Evolutionary conservation across 305 asterid species (phyloP), one percentile per base, ranked within the genome.

Genomic region (Plantago coronopus): DNA sequence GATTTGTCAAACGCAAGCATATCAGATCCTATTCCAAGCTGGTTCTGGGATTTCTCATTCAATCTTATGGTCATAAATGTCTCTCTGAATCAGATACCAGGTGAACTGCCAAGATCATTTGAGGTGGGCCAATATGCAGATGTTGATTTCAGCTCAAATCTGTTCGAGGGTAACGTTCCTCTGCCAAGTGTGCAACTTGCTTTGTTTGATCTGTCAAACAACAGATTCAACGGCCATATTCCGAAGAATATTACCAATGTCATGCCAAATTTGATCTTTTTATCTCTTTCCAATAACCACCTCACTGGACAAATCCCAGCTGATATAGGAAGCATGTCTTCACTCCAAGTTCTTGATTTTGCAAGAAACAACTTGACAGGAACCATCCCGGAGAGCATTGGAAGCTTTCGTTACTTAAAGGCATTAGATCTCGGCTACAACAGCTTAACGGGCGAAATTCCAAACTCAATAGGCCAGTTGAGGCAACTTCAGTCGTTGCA

Each of bases 1-100:
- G 85, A 81, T 48, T 40, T 83, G 42, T 78, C 91, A 44, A 83
- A 83, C 50, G 71, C 82, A 21, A 74, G 85, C 63, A 72, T 83
- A 64, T 72, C 77, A 19, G 83, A 64, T 55, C 60, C 80, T 34
- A 62, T 78, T 25, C 87, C 87, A 17, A 43, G 15, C 22, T 81
- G 81, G 87, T 81, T 83, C 69, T 78, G 91, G 91, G 82, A 76
- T 62, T 66, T 76, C 11, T 65, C 83, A 1, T 58, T 67, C 17
- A 81, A 78, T 59, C 72, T 81, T 15, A 71, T 80, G 5, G 17
- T 81, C 64, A 48, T 81, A 17, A 81, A 78, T 31, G 63, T 81
- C 71, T 81, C 84, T 5, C 20, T 70, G 56, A 78, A 81, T 66
- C 74, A 69, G 64, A 27, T 81, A 62, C 63, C 65, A 50, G 84